Base-by-base conservation (phyloP, 2,329 filamentous ascomycete species). In the Gyromitra esculenta region DNA sequence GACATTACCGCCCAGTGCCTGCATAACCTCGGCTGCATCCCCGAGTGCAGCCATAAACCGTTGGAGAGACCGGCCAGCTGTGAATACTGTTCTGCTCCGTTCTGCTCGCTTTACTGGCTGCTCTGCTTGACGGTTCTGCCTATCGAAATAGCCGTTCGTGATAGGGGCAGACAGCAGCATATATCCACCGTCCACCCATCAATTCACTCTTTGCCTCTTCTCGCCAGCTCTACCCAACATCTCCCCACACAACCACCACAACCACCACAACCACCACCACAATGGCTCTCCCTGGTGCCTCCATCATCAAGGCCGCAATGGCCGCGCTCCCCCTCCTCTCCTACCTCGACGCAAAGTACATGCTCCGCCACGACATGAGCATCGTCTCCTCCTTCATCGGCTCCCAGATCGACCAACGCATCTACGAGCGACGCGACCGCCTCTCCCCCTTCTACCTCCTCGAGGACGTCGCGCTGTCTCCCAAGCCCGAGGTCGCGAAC, bases 401-500 rank as follows among this genome's bases (percentile, higher is more conserved):
- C 39, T 68, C 76, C 52, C 67, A 69, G 25, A 48, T 79, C 48
- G 65, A 75, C 48, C 72, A 70, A 31, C 21, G 64, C 37, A 80
- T 85, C 11, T 86, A 87, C 78, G 86, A 90, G 80, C 86, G 85
- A 68, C 84, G 84, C 25, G 91, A 91, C 80, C 87, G 87, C 39
- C 82, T 92, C 75, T 95, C 89, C 81, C 83, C 89, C 65, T 97
- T 96, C 84, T 96, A 96, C 83, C 81, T 85, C 11, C 87, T 97
- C 73, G 93, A 97, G 83, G 84, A 87, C 52, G 85, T 87, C 69
- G 93, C 92, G 0, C 85, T 85, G 3, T 85, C 87, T 1, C 86
- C 88, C n/a, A 85, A 88, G 77, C 57, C 77, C 2, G 65, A 43
- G 2, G 52, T 74, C 5, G 50, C 63, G 2, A 84, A 83, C 35